phyloP scores from a whole-genome alignment of 805 yeast genomes.

The Hanseniaspora valbyensis region DNA sequence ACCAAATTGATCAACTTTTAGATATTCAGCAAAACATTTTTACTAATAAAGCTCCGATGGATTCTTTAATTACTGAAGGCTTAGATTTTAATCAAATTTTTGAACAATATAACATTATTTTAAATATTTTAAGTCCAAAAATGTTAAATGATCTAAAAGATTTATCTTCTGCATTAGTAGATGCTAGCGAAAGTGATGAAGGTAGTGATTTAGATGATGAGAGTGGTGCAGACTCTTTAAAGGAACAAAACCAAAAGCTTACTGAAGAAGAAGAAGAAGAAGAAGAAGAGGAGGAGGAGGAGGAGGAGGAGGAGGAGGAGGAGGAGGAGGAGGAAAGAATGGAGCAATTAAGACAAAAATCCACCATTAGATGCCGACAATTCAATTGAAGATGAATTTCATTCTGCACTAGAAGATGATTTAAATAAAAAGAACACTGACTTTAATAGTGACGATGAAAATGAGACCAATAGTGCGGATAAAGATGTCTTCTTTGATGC shows the following conservation, averaged over 20 bases:
- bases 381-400: slow-evolving; percentile 22
- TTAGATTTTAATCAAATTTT: slow-evolving; percentile 83
- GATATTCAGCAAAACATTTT: slow-evolving; percentile 26
- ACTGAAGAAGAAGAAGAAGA: slow-evolving; percentile 16
- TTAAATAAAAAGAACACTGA: slow-evolving; percentile 26
- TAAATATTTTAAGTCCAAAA: slow-evolving; percentile 64
- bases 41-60: slow-evolving; percentile 46
- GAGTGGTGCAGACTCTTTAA: slow-evolving; percentile 16
- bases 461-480: slow-evolving; percentile 25
- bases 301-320: slow-evolving; percentile 18
- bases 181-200: slow-evolving; percentile 21
- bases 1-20: slow-evolving; percentile 49
- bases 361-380: slow-evolving; percentile 25
- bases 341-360: slow-evolving; percentile 20
- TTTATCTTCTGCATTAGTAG: slow-evolving; percentile 30
- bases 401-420: slow-evolving; percentile 21
- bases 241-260: too few species aligned
- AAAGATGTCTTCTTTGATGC: slow-evolving; percentile 22
- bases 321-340: slow-evolving; percentile 20
- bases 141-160: slow-evolving; percentile 48
- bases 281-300: slow-evolving; percentile 18
- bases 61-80: slow-evolving; percentile 74
- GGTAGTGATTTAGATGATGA: slow-evolving; percentile 23
- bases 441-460: slow-evolving; percentile 20
- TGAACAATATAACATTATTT: slow-evolving; percentile 80